A percentile compares a stretch with the other conserved stretches of the same genome.
These are phyloP conservation scores for Isoetes taiwanensis DNA, from an alignment of 75 land plant genomes.

Conservation along the genomic window DNA sequence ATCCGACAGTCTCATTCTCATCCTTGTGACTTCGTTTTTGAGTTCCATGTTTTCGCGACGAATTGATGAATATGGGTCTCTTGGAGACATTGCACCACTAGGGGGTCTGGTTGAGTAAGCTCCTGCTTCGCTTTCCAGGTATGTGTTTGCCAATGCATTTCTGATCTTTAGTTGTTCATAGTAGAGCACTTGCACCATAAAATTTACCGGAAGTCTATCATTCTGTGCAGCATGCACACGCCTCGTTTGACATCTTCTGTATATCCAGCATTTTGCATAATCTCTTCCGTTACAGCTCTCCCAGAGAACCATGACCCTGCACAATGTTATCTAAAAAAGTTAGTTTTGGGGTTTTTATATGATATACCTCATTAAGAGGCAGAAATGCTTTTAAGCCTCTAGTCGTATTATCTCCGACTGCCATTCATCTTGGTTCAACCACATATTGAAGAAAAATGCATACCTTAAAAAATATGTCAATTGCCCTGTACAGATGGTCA, in stretches of 20 bases:
- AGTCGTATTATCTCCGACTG: not conserved
- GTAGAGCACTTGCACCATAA: constrained; percentile 13
- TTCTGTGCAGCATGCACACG: constrained; percentile 79
- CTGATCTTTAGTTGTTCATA: not conserved
- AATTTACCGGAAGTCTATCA: constrained; percentile 45
- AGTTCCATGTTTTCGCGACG: constrained; percentile 62
- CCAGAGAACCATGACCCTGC: constrained; percentile 2
- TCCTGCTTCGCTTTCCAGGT: no score
- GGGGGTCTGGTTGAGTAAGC: no score
- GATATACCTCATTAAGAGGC: not conserved
- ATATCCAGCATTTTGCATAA: constrained; percentile 53
- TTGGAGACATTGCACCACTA: constrained; percentile 54
- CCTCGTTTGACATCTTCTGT: constrained; percentile 66
- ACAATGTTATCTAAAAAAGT: no score
- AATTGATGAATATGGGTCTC: constrained; percentile 55
- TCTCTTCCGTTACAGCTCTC: constrained; percentile 26
- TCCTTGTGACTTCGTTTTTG: constrained; percentile 56
- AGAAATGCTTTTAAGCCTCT: not conserved
- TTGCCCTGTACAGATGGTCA: not conserved
- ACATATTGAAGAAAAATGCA: no score
- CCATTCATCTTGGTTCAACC: not conserved
- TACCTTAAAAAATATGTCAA: not conserved
- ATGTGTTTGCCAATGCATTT: not conserved
- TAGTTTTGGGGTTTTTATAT: no score
- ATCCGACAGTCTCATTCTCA: constrained; percentile 55